Conservation (phyloP, 2,329 filamentous ascomycete species). For the Fusarium verrucosum region DNA sequence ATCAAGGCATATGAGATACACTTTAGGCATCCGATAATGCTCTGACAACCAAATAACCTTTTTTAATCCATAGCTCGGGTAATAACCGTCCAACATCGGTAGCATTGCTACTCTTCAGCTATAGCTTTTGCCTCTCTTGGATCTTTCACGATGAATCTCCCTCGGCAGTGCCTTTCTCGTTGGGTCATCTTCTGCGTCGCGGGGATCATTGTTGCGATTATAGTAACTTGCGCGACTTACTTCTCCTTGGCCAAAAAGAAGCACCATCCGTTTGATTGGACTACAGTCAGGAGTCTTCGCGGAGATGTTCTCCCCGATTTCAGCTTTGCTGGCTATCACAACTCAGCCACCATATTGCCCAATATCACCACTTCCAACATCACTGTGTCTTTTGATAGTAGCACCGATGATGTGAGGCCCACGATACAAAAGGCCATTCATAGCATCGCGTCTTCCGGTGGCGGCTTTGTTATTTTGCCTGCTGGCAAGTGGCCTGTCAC, state of each 20-base stretch:
- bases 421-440: conserved; percentile 35
- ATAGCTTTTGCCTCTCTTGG: not conserved
- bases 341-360: conserved; percentile 27
- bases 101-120: not conserved
- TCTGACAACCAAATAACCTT: no score
- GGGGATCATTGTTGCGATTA: not conserved
- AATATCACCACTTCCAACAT: not conserved
- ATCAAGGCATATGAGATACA: no score
- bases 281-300: not conserved
- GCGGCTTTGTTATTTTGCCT: conserved; percentile 23
- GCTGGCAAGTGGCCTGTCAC: conserved; percentile 21
- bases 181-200: not conserved
- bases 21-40: no score
- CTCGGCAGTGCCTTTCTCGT: conserved; percentile 17
- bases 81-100: no score
- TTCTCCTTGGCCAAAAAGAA: conserved; percentile 1
- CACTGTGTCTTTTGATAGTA: not conserved
- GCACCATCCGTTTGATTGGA: conserved; percentile 27
- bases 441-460: conserved; percentile 2
- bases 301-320: conserved; percentile 38
- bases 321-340: conserved; percentile 35
- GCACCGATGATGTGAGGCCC: conserved; percentile 1
- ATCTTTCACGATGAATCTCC: conserved; percentile 6
- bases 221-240: conserved; percentile 8
- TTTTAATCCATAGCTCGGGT: no score